phyloP scores from a whole-genome alignment of 441 rosid genomes.

The Euphorbia corollata region DNA sequence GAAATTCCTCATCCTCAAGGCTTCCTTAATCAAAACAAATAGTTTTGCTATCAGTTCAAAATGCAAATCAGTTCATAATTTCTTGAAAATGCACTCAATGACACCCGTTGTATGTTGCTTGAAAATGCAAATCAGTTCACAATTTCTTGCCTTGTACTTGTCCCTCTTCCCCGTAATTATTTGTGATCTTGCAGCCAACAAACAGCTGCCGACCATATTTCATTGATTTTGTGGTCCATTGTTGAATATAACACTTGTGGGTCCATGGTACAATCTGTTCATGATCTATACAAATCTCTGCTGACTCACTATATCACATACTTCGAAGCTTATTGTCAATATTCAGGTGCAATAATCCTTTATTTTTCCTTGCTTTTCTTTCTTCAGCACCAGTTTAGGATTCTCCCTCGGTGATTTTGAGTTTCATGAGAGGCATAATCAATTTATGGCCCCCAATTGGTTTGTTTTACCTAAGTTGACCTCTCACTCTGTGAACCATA shows the following conservation, averaged over 20 bases:
- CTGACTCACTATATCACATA: slow-evolving; percentile 17
- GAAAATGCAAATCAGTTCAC: background rate
- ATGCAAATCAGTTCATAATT: background rate
- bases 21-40: background rate
- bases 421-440: slow-evolving; percentile 6
- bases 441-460: slow-evolving; percentile 7
- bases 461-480: slow-evolving; percentile 14
- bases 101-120: background rate
- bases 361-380: slow-evolving; percentile 5
- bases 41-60: background rate
- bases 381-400: slow-evolving; percentile 7
- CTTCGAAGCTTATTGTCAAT: slow-evolving; percentile 16
- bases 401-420: slow-evolving; percentile 11
- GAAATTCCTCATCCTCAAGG: background rate
- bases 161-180: background rate
- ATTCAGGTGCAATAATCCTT: background rate
- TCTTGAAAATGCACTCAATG: background rate
- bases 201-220: slow-evolving; percentile 26
- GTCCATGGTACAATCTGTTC: slow-evolving; percentile 17
- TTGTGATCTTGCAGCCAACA: slow-evolving; percentile 14
- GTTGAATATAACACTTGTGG: background rate
- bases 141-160: background rate
- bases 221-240: slow-evolving; percentile 22
- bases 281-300: slow-evolving; percentile 12
- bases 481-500: background rate